Base-by-base conservation (phyloP, 176 grass and related monocot genomes). In the Cocos nucifera region DNA sequence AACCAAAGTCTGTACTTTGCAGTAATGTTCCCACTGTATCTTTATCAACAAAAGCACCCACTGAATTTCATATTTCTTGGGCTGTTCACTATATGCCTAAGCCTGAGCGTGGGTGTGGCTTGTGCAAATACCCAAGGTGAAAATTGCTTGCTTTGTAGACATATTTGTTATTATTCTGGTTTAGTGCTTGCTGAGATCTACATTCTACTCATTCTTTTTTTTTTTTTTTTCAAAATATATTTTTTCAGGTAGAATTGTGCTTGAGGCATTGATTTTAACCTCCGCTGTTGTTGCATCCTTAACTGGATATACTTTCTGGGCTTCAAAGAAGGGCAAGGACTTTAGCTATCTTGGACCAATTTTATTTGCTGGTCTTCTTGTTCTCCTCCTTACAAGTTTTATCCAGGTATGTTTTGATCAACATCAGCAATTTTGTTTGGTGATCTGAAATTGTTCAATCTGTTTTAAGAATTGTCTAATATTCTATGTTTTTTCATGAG, bases 321-420 rank as follows among this genome's bases (percentile, higher is more conserved):
- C 93, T 22, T 81, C 93, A 59, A 98, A 87, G 79, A 98, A 98
- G 84, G 93, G 93, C 57, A 98, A 98, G 55, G 87, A 98, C 60
- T 92, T 91, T 3, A 84, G 93, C 19, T 98, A 88, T 48, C 74
- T 90, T 72, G 93, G 79, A 26, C 93, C 93, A 58, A 72, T 88
- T 56, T 61, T 98, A 22, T 80, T 88, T 67, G 74, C 93, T 57
- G 69, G 69, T 78, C 84, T 98, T 55, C 62, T 74, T 64, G 75
- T 98, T 73, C 87, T 98, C 23, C 62, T 98, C 16, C 61, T 92
- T 52, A 89, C 82, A 56, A 92, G 93, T 72, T 80, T 92, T 69
- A 69, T 92, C 54, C 93, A 98, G 93, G 93, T 91, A 87, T 27
- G 21, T 21, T 49, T 17, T 21, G 48, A 26, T 4, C 39, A 49